Conservation (phyloP, 371 early-diverging fungal species). For the Rhizopus sp. region DNA sequence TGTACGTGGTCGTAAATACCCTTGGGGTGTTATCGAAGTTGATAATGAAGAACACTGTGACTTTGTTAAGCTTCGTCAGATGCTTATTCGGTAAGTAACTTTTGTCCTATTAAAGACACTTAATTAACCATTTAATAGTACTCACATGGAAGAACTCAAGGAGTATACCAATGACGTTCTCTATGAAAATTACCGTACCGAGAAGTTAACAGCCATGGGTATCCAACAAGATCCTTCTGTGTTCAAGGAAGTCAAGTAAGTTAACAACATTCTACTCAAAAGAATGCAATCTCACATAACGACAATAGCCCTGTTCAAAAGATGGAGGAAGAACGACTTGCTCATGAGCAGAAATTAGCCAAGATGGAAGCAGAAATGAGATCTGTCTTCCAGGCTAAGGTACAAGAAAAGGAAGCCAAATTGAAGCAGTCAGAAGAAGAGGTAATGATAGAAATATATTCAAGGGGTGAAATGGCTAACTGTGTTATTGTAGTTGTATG, state of each 20-base stretch:
- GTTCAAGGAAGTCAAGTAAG: constrained; percentile 78
- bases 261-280: background rate
- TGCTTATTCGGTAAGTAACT: constrained; percentile 69
- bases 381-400: constrained; percentile 97
- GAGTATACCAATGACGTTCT: constrained; percentile 93
- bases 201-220: constrained; percentile 82
- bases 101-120: background rate
- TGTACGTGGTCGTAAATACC: constrained; percentile 93
- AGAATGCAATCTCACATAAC: background rate
- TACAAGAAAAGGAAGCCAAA: constrained; percentile 96
- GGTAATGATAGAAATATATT: constrained; percentile 32
- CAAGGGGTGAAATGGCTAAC: background rate
- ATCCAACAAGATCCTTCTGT: constrained; percentile 79
- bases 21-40: constrained; percentile 96
- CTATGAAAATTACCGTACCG: constrained; percentile 96
- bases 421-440: constrained; percentile 97
- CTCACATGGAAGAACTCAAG: constrained; percentile 92
- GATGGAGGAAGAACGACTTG: constrained; percentile 90
- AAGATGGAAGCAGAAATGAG: constrained; percentile 99
- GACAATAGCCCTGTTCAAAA: constrained; percentile 73
- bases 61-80: constrained; percentile 93
- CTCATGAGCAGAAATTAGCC: constrained; percentile 93
- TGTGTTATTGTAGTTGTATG: constrained; percentile 64
- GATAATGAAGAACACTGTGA: constrained; percentile 91
- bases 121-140: constrained; percentile 34